phyloP scores from a whole-genome alignment of 2,329 filamentous ascomycete species.

The Aspergillus melleus region DNA sequence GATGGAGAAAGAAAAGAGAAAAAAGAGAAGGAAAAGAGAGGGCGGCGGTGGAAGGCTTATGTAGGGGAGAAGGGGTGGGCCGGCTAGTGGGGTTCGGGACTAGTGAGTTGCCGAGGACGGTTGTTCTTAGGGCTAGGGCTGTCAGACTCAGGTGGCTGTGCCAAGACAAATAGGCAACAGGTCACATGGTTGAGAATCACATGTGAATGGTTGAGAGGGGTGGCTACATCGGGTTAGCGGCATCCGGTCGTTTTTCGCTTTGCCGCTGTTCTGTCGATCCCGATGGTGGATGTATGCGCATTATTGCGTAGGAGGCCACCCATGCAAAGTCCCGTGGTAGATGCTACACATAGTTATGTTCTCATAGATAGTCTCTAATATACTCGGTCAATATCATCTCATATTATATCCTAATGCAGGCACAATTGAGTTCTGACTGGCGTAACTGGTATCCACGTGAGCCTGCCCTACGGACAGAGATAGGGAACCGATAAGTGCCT shows the following conservation, averaged over 20 bases:
- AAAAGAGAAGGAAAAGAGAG: slow-evolving; percentile 26
- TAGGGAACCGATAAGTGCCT: background rate
- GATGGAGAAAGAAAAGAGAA: slow-evolving; percentile 43
- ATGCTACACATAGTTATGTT: too few relatives aligned
- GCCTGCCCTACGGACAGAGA: background rate
- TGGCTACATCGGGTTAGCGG: slow-evolving; percentile 2
- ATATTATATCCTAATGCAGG: too few relatives aligned
- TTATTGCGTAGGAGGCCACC: too few relatives aligned
- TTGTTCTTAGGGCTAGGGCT: slow-evolving; percentile 19
- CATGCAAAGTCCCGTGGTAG: too few relatives aligned
- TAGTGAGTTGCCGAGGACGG: slow-evolving; percentile 15
- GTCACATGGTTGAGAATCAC: slow-evolving; percentile 20
- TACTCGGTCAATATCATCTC: too few relatives aligned
- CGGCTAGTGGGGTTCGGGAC: slow-evolving; percentile 27
- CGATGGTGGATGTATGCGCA: too few relatives aligned
- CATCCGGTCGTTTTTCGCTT: background rate
- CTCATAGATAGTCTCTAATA: too few relatives aligned
- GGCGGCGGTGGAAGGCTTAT: slow-evolving; percentile 25
- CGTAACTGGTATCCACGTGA: background rate
- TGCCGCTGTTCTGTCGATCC: background rate
- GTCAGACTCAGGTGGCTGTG: background rate
- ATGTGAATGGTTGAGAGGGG: slow-evolving; percentile 16
- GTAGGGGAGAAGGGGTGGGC: slow-evolving; percentile 18
- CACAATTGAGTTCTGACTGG: background rate
- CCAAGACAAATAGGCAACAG: background rate